These are phyloP conservation scores for Cyclocybe aegerita DNA, from an alignment of 768 basidiomycete genomes.

Conservation along the genomic window DNA sequence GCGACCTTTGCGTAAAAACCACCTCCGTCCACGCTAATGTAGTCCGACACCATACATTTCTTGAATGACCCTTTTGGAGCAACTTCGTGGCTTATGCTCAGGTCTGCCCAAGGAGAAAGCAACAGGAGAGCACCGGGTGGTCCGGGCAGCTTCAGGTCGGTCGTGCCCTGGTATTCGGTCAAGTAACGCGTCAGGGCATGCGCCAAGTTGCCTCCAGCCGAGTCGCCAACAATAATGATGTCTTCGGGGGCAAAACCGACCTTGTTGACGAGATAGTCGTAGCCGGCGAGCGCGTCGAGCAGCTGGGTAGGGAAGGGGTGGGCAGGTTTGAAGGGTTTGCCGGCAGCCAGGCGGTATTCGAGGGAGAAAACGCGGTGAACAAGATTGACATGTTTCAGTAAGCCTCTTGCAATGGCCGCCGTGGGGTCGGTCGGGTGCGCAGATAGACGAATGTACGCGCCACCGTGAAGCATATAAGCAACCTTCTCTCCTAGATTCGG, in stretches of 20 bases:
- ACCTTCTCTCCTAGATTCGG: slow-evolving; percentile 54
- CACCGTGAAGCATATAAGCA: slow-evolving; percentile 64
- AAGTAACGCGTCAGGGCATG: slow-evolving; percentile 64
- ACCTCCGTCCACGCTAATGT: slow-evolving; percentile 26
- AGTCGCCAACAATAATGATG: slow-evolving; percentile 73
- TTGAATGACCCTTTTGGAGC: slow-evolving; percentile 35
- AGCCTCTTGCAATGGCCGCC: slow-evolving; percentile 41
- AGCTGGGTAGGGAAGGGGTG: slow-evolving; percentile 76
- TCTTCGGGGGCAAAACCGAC: slow-evolving; percentile 57
- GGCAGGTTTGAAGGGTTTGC: slow-evolving; percentile 35
- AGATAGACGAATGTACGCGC: slow-evolving; percentile 52
- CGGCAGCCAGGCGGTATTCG: slow-evolving; percentile 70
- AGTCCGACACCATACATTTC: slow-evolving; percentile 34
- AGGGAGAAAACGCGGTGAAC: slow-evolving; percentile 55
- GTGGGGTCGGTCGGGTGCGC: slow-evolving; percentile 56
- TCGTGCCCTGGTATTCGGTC: slow-evolving; percentile 40
- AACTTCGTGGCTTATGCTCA: slow-evolving; percentile 37
- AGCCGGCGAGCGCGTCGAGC: slow-evolving; percentile 73
- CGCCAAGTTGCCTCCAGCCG: slow-evolving; percentile 75
- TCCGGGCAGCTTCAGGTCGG: slow-evolving; percentile 34
- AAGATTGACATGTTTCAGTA: slow-evolving; percentile 43
- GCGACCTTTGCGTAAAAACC: slow-evolving; percentile 34
- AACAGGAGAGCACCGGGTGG: slow-evolving; percentile 50
- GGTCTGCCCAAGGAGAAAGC: slow-evolving; percentile 58
- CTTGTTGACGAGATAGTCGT: slow-evolving; percentile 61